Evolutionary conservation across 345 rosid species (phyloP).

Genomic region (Syzygium grande): DNA sequence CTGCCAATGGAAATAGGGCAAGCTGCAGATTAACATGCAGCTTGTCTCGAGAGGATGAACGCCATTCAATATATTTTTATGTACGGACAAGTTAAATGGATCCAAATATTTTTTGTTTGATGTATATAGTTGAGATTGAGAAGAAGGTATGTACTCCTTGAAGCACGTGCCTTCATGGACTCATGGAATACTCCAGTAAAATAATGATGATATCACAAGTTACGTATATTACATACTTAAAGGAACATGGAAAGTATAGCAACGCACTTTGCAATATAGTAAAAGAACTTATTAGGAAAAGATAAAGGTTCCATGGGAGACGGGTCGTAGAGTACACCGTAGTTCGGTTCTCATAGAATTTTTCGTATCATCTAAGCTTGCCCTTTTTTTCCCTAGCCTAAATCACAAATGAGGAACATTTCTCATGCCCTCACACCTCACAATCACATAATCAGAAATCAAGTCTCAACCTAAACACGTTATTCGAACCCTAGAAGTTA

Average conservation of each 20-base stretch:
- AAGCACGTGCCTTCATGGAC: neutral
- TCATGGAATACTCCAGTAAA: neutral
- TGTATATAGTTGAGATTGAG: neutral
- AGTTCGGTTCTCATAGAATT: neutral
- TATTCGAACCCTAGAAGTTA: neutral
- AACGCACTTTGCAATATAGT: neutral
- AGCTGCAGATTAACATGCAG: neutral
- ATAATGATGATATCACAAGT: neutral
- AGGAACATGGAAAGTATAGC: neutral
- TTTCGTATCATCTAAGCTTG: neutral
- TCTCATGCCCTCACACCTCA: neutral
- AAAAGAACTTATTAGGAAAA: neutral
- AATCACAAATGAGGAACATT: neutral
- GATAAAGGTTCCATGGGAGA: neutral
- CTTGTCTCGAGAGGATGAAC: neutral
- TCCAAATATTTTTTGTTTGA: neutral
- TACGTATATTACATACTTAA: neutral
- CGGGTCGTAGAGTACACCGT: neutral
- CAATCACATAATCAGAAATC: neutral
- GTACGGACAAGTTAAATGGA: neutral
- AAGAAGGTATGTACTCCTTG: neutral
- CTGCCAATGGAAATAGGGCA: neutral
- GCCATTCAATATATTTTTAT: neutral
- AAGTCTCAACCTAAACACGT: neutral
- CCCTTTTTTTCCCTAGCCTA: neutral